A percentile compares a stretch with the other conserved stretches of the same genome.
Evolutionary conservation across 176 grass and related monocot species (phyloP).

Genomic region (Triticum aestivum): DNA sequence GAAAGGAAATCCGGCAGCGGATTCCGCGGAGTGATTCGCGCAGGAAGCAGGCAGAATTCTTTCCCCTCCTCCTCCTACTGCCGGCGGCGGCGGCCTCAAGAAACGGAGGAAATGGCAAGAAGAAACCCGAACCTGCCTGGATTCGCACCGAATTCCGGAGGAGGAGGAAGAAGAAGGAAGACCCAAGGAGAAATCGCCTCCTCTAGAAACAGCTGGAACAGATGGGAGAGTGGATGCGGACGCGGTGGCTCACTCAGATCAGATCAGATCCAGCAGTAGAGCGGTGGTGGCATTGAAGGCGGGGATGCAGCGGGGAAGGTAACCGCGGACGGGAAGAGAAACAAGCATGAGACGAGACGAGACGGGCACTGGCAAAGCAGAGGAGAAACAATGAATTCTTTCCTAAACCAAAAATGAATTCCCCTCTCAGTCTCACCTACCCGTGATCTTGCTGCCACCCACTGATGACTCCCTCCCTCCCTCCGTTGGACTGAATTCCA

Average conservation of each 20-base stretch:
- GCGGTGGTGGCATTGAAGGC: slow-evolving; percentile 37
- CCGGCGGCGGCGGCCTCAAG: not conserved
- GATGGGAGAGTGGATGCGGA: not conserved
- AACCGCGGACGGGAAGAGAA: slow-evolving; percentile 30
- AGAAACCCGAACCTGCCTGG: not conserved
- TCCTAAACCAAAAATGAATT: not conserved
- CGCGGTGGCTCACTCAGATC: slow-evolving; percentile 5
- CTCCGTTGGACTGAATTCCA: not conserved
- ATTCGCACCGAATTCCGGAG: not conserved
- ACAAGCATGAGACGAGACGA: not conserved
- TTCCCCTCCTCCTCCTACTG: not conserved
- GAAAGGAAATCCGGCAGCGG: not conserved
- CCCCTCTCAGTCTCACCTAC: not conserved
- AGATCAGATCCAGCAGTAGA: slow-evolving; percentile 41
- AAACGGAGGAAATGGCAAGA: slow-evolving; percentile 7
- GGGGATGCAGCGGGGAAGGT: not conserved
- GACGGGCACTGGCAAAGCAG: not conserved
- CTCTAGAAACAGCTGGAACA: not conserved
- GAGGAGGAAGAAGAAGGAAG: not conserved
- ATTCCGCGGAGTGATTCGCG: slow-evolving; percentile 10
- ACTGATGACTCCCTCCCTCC: no score
- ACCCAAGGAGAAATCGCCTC: not conserved
- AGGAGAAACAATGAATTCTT: not conserved
- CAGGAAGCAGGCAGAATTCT: slow-evolving; percentile 3
- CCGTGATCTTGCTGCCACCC: not conserved